Evolutionary conservation across 2,329 filamentous ascomycete species (phyloP), one percentile per base, ranked within the genome.

Genomic region (Domatiomyces globalis): DNA sequence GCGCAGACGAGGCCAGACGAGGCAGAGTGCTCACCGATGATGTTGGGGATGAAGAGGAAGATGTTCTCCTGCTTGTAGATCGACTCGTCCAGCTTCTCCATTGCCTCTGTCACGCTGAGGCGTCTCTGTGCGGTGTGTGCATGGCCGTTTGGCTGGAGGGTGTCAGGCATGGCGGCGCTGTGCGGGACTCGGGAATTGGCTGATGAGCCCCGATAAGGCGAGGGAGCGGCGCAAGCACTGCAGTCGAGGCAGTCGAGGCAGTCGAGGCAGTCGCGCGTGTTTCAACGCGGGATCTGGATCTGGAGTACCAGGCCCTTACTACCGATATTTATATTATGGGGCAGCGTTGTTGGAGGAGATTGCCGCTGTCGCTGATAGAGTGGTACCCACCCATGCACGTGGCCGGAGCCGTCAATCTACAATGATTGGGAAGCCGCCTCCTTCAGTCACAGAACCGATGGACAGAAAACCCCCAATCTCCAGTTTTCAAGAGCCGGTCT

Each of bases 21-120:
- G n/a, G 22, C 17, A 36, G 42, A 46, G 9, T 46, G 63, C 76
- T 58, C 72, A 87, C 84, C 85, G 61, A 90, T 89, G 42, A 90
- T 73, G 63, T 90, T 90, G 27, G 86, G 85, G 68, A 78, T 82
- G 69, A 90, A 89, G 29, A 89, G 67, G 59, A 89, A 90, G 58
- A 90, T 84, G 66, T 90, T 90, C 68, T 89, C 85, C 43, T 69
- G 65, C 8, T 69, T 64, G 46, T 67, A 70, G 22, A 63, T 61
- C 19, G 58, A 51, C 29, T 53, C 58, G n/a, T 67, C 70, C 22
- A 62, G 58, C 48, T 60, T 52, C 43, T 54, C 55, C 12, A 63
- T 56, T 18, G 60, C 55, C 15, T 58, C 60, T 33, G 61, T 62
- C 56, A 63, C 63, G 49, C 33, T 39, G 10, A 15, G 33, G 8